Evolutionary conservation across 257 asterid species (phyloP), one percentile per base, ranked within the genome.

Genomic region (Hygrophila difformis): DNA sequence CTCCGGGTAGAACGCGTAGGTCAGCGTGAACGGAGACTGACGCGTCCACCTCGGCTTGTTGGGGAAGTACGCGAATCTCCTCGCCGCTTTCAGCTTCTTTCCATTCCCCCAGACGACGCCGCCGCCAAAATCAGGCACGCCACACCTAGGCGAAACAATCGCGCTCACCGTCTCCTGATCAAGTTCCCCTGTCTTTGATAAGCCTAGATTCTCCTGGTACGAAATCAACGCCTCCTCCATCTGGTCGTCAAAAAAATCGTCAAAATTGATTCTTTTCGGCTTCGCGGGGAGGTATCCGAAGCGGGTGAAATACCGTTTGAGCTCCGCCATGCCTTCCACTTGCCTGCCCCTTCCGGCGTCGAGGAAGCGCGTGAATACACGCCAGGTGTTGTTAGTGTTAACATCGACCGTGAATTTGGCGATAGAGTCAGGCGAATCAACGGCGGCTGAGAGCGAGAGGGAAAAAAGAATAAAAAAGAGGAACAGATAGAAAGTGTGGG

Each of bases 91-190:
- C n/a, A 72, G 11, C 38, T 23, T 11, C 12, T 21, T 12, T 4
- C 16, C 22, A 33, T 9, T 7, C 0, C 47, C 37, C 10, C 44
- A 35, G 17, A 13, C 39, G 37, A 33, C 45, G 21, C 54, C 23
- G 29, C 29, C 29, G 29, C 29, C 37, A 1, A 8, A 20, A 19
- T 87, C 95, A 2, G 61, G 34, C 24, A 84, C 76, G 0, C 95
- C 97, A 9, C 97, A 88, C 56, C 97, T 56, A 6, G 97, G 94
- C 3, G 79, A 66, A 23, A 66, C 57, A 39, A 84, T 73, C 19
- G 45, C 55, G 0, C 37, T 51, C 71, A 81, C 52, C 18, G 97
- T 84, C 5, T 69, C 70, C 0, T 26, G 23, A 19, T 88, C 94
- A 2, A 88, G 72, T 1, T 29, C 75, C 17, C 95, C 93, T 3